Conservation (phyloP, 805 yeast genomes). For the Kuraishia ogatae region DNA sequence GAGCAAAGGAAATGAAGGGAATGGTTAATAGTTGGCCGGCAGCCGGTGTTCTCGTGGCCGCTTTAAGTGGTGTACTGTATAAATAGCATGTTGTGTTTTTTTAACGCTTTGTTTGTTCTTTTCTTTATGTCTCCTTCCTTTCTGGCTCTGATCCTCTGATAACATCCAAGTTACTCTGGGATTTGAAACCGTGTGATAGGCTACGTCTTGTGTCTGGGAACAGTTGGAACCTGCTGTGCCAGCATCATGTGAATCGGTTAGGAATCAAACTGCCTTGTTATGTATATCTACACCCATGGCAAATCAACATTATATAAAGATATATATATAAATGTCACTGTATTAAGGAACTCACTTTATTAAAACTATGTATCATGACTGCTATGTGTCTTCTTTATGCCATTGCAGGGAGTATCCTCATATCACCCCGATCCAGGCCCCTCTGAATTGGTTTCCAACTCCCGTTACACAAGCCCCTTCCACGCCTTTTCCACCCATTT, state of each 20-base stretch:
- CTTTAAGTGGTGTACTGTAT: neutral
- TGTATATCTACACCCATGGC: neutral
- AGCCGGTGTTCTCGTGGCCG: too few relatives aligned
- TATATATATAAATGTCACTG: neutral
- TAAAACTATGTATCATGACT: neutral
- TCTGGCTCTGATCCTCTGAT: neutral
- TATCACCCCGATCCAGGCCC: too few relatives aligned
- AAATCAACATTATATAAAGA: neutral
- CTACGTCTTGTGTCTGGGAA: too few relatives aligned
- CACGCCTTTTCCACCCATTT: slow-evolving; percentile 76
- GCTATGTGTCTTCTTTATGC: neutral
- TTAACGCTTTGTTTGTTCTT: neutral
- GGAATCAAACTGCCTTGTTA: neutral
- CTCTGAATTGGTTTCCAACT: too few relatives aligned
- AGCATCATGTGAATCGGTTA: neutral
- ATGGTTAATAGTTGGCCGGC: neutral
- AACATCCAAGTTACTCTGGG: neutral
- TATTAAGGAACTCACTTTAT: neutral
- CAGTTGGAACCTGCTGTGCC: too few relatives aligned
- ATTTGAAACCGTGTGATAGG: too few relatives aligned
- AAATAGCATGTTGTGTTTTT: neutral
- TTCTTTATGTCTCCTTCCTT: neutral
- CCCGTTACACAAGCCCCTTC: slow-evolving; percentile 45
- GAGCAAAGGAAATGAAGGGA: neutral
- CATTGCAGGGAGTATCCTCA: too few relatives aligned